Conservation (phyloP, 1,139 yeast species). For the Pichia sp. region DNA sequence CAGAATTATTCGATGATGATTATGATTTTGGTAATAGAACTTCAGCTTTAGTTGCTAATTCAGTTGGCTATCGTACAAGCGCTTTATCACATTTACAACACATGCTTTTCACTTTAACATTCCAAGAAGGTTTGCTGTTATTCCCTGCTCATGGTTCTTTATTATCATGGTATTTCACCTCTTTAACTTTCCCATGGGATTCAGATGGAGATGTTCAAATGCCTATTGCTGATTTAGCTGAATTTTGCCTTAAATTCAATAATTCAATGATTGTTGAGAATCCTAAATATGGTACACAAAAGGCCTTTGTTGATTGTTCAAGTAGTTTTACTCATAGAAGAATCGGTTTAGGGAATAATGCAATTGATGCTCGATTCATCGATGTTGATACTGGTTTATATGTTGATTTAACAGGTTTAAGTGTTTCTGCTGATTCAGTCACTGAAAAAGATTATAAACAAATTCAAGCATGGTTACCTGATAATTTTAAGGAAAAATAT, state of each 20-base stretch:
- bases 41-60: no score
- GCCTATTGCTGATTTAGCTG: constrained; percentile 45
- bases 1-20: no score
- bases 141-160: constrained; percentile 52
- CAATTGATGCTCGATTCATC: constrained; percentile 77
- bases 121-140: constrained; percentile 37
- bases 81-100: constrained; percentile 43
- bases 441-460: constrained; percentile 11
- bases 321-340: constrained; percentile 31
- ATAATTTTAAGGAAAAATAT: neutral
- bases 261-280: constrained; percentile 53
- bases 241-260: constrained; percentile 36
- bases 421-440: constrained; percentile 24
- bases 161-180: constrained; percentile 52
- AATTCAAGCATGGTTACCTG: constrained; percentile 12
- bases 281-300: constrained; percentile 54
- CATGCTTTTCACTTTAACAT: constrained; percentile 42
- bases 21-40: no score
- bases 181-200: constrained; percentile 50
- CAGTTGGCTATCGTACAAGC: no score
- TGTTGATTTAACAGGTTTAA: constrained; percentile 57
- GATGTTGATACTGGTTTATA: constrained; percentile 72
- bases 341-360: constrained; percentile 46
- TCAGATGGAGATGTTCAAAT: constrained; percentile 50
- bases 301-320: constrained; percentile 42